A percentile compares a stretch with the other conserved stretches of the same genome.
Conservation (phyloP, 257 asterid species). For the Solanum infundibuliforme region DNA sequence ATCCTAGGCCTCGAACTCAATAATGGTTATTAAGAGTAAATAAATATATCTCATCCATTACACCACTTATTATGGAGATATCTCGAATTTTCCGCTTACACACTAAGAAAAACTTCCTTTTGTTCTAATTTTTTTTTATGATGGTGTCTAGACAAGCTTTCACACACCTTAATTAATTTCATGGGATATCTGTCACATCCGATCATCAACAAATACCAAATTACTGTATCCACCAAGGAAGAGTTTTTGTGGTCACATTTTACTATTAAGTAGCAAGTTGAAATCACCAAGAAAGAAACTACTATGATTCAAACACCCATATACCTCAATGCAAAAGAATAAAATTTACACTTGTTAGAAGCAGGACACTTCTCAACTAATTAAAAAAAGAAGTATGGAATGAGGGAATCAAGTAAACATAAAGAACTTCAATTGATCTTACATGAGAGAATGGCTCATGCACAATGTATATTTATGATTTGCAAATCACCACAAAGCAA, state of each 20-base stretch:
- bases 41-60: not conserved
- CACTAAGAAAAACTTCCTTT: not conserved
- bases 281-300: not conserved
- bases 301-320: not conserved
- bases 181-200: fast-evolving
- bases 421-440: not conserved
- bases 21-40: not conserved
- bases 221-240: not conserved
- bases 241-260: not conserved
- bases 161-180: not conserved
- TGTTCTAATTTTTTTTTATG: not conserved
- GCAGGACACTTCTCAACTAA: not conserved
- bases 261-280: not conserved
- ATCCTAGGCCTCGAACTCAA: not conserved
- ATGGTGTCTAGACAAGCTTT: no score
- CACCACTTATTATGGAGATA: not conserved
- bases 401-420: not conserved
- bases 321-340: not conserved
- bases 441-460: not conserved
- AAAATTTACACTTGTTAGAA: not conserved
- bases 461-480: constrained; percentile 5
- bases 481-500: constrained; percentile 81
- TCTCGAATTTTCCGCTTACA: not conserved
- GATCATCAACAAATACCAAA: not conserved
- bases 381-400: not conserved